Conservation (phyloP, 441 rosid species). For the Pelargonium hybrid region DNA sequence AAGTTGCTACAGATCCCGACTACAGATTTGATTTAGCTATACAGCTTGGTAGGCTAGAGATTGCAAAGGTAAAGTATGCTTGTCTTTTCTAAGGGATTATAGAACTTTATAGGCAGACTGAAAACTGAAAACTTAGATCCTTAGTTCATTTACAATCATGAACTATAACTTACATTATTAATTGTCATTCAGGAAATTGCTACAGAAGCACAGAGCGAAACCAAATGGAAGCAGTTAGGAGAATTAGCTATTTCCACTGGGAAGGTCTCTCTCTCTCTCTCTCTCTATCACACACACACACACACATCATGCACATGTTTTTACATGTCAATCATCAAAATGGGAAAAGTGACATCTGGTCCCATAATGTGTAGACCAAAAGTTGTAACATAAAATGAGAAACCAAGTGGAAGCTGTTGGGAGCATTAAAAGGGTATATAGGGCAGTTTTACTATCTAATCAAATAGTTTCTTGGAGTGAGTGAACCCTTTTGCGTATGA, state of each 20-base stretch:
- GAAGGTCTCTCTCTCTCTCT: constrained; percentile 44
- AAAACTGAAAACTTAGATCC: background rate
- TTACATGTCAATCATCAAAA: background rate
- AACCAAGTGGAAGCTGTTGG: constrained; percentile 6
- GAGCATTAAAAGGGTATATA: background rate
- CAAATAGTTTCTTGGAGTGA: background rate
- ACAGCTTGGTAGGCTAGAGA: constrained; percentile 82
- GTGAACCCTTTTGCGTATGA: background rate
- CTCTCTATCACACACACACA: background rate
- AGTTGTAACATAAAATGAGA: background rate
- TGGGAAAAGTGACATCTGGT: background rate
- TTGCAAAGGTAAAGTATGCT: constrained; percentile 56
- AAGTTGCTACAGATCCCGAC: constrained; percentile 96
- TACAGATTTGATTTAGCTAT: constrained; percentile 92
- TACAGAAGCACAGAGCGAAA: constrained; percentile 67
- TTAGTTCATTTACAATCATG: background rate
- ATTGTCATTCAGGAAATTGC: constrained; percentile 65
- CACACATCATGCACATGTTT: background rate
- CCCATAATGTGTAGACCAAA: background rate
- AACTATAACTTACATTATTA: background rate
- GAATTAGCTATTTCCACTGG: constrained; percentile 94
- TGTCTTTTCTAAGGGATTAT: background rate
- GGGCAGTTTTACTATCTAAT: background rate
- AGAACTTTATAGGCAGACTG: background rate
- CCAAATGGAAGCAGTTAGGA: constrained; percentile 97